Percentiles rank a stretch among this genome's conserved stretches.
phyloP scores from a whole-genome alignment of 192 early-diverging fungal genomes.

The Coemansia sp. region DNA sequence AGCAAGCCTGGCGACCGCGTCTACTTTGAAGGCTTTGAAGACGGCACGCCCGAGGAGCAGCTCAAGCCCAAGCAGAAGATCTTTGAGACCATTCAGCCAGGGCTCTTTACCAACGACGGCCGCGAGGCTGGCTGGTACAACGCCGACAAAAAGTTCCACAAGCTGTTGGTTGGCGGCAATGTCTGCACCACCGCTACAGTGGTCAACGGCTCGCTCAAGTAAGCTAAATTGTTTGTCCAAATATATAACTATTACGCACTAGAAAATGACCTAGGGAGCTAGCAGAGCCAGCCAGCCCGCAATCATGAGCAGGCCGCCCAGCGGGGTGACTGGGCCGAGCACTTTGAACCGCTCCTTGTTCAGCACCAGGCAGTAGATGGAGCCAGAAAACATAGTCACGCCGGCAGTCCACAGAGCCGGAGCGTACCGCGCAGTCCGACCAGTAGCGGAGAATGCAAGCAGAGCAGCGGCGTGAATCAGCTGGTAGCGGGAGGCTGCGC shows the following conservation, averaged over 20 bases:
- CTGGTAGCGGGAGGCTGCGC: slow-evolving; percentile 54
- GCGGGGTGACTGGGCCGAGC: slow-evolving; percentile 44
- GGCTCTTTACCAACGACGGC: slow-evolving; percentile 71
- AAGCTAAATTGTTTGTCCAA: slow-evolving; percentile 2
- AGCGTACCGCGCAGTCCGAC: slow-evolving; percentile 22
- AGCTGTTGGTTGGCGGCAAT: slow-evolving; percentile 44
- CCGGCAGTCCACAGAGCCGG: slow-evolving; percentile 53
- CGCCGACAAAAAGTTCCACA: slow-evolving; percentile 53
- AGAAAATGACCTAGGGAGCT: slow-evolving; percentile 14
- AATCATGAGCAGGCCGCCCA: slow-evolving; percentile 46
- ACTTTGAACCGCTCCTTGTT: slow-evolving; percentile 26
- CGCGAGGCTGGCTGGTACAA: slow-evolving; percentile 64
- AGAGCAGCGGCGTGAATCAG: slow-evolving; percentile 55
- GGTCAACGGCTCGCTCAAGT: slow-evolving; percentile 71
- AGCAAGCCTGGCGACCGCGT: slow-evolving; percentile 87
- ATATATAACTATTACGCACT: not conserved
- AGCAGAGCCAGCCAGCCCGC: slow-evolving; percentile 48
- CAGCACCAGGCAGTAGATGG: slow-evolving; percentile 56
- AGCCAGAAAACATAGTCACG: slow-evolving; percentile 53
- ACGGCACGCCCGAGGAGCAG: slow-evolving; percentile 76
- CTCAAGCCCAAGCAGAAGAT: slow-evolving; percentile 99
- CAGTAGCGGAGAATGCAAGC: slow-evolving; percentile 35
- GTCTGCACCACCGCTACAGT: slow-evolving; percentile 66
- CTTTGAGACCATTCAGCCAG: slow-evolving; percentile 95
- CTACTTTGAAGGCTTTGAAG: slow-evolving; percentile 89